Percentiles rank a stretch among this genome's conserved stretches.
Conservation (phyloP, 179 eudicot genomes). For the Spinacia oleracea region DNA sequence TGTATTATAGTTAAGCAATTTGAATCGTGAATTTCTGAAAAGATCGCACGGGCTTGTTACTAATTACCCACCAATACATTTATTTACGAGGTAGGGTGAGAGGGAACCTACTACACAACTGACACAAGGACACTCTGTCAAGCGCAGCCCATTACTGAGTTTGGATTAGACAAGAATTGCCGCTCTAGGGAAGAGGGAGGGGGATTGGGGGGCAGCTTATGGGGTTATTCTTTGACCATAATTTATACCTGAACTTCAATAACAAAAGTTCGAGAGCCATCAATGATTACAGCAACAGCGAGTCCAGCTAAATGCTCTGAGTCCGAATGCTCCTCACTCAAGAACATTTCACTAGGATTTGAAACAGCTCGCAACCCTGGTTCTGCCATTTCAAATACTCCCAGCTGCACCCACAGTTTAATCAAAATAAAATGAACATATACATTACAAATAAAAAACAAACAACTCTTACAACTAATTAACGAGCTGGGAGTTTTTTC, state of each 20-base stretch:
- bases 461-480: neutral
- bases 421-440: neutral
- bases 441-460: neutral
- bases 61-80: neutral
- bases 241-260: constrained; percentile 83
- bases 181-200: neutral
- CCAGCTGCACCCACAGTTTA: constrained; percentile 56
- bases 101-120: neutral
- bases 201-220: too few relatives aligned
- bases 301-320: constrained; percentile 91
- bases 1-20: neutral
- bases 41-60: neutral
- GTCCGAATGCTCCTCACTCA: constrained; percentile 65
- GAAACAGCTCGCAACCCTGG: constrained; percentile 73
- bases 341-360: constrained; percentile 86
- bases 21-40: neutral
- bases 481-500: neutral
- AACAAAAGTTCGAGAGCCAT: constrained; percentile 91
- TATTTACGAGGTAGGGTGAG: neutral
- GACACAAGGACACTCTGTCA: neutral
- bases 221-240: neutral
- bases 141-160: neutral
- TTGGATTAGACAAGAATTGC: neutral
- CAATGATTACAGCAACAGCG: constrained; percentile 84
- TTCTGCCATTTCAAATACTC: constrained; percentile 86